These are phyloP conservation scores for Neoboletus brunneissimus DNA, from an alignment of 768 basidiomycete genomes.

Conservation along the genomic window DNA sequence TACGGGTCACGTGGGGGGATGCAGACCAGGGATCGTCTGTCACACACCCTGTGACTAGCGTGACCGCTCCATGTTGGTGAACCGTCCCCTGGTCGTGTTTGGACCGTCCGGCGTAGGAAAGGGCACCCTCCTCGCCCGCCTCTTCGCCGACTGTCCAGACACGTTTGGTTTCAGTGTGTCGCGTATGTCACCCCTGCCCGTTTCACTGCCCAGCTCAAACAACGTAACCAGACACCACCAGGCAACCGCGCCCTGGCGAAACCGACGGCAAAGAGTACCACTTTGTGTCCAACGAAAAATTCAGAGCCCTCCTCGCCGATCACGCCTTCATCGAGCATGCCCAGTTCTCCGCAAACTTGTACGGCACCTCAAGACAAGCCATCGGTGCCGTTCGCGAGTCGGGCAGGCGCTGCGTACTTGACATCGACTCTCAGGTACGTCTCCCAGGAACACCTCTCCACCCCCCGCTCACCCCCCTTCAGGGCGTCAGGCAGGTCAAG, in stretches of 20 bases:
- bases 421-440: conserved; percentile 87
- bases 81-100: conserved; percentile 74
- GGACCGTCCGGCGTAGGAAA: conserved; percentile 95
- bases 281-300: conserved; percentile 71
- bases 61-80: conserved; percentile 7
- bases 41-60: background rate
- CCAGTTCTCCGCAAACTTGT: conserved; percentile 88
- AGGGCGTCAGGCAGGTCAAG: conserved; percentile 95
- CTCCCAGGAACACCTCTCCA: background rate
- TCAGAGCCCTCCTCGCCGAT: conserved; percentile 63
- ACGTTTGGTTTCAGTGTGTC: conserved; percentile 93
- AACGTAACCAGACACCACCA: conserved; percentile 73
- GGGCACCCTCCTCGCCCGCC: conserved; percentile 79
- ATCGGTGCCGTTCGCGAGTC: conserved; percentile 63
- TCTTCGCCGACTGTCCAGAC: conserved; percentile 79
- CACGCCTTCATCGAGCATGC: conserved; percentile 92
- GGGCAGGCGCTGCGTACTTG: conserved; percentile 85
- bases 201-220: background rate
- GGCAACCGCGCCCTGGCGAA: conserved; percentile 80
- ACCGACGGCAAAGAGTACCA: conserved; percentile 81
- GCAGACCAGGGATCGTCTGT: background rate
- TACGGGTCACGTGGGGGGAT: conserved; percentile 14
- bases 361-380: conserved; percentile 86
- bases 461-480: conserved; percentile 5
- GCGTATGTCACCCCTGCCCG: conserved; percentile 47